A percentile compares a stretch with the other conserved stretches of the same genome.
Evolutionary conservation across 1,139 yeast species (phyloP).

Genomic region (Magnusiomyces tetraspermus): DNA sequence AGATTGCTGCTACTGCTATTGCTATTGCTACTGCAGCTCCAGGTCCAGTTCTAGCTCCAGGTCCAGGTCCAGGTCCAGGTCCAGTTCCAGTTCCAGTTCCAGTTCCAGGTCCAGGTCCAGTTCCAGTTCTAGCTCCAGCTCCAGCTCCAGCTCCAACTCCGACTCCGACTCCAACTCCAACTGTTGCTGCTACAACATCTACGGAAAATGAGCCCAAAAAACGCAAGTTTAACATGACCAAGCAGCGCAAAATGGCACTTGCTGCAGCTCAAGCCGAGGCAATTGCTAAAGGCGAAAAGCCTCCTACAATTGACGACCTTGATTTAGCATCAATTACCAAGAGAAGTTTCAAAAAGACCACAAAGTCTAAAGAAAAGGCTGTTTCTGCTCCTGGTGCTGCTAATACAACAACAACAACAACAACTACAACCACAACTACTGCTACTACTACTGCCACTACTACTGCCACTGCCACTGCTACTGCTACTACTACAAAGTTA

Average conservation of each 20-base stretch:
- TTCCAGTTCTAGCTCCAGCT: neutral
- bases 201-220: conserved; percentile 1
- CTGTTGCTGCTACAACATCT: neutral
- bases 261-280: conserved; percentile 15
- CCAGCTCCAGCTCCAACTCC: neutral
- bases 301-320: conserved; percentile 11
- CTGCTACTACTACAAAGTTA: no score
- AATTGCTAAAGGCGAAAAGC: conserved; percentile 14
- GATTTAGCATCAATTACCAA: conserved; percentile 12
- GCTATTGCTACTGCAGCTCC: no score
- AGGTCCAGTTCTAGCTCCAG: no score
- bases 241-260: conserved; percentile 12
- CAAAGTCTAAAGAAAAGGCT: conserved; percentile 38
- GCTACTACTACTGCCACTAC: no score
- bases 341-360: conserved; percentile 16
- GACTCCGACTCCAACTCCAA: neutral
- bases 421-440: no score
- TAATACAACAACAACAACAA: no score
- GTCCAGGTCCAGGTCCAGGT: no score
- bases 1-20: no score
- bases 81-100: no score
- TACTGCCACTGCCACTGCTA: no score
- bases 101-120: no score
- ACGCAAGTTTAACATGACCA: conserved; percentile 14
- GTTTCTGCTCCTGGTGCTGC: conserved; percentile 59